phyloP scores from a whole-genome alignment of 2,329 filamentous ascomycete genomes.

The Ascochyta fabae region DNA sequence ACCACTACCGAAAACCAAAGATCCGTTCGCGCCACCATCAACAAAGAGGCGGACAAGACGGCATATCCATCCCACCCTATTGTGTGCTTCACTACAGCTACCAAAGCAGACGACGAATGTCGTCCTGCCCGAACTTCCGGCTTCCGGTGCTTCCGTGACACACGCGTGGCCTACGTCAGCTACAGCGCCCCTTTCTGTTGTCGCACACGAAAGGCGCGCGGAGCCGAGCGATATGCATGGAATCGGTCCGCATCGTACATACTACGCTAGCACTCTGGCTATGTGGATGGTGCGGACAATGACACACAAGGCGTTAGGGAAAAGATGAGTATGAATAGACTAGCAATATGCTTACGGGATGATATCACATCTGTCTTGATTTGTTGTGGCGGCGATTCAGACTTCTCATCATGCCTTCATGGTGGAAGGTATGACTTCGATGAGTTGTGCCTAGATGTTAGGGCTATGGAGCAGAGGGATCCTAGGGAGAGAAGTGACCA shows the following conservation, averaged over 20 bases:
- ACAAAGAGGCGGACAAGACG: no score
- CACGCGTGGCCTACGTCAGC: constrained; percentile 51
- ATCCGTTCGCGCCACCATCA: constrained; percentile 48
- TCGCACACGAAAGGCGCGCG: constrained; percentile 60
- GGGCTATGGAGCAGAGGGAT: constrained; percentile 21
- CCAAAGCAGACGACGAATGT: constrained; percentile 55
- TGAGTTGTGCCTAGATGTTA: constrained; percentile 19
- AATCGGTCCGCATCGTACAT: constrained; percentile 65
- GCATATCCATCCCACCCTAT: no score
- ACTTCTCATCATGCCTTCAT: constrained; percentile 69
- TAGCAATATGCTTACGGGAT: constrained; percentile 65
- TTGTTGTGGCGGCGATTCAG: constrained; percentile 66
- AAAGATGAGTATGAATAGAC: constrained; percentile 74
- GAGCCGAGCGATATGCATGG: constrained; percentile 37
- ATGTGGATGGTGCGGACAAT: constrained; percentile 50
- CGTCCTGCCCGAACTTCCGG: constrained; percentile 65
- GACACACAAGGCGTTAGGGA: constrained; percentile 62
- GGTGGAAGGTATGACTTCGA: constrained; percentile 49
- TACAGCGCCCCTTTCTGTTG: constrained; percentile 65
- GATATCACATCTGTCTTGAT: constrained; percentile 64
- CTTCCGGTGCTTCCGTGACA: constrained; percentile 62
- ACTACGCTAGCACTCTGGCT: constrained; percentile 51
- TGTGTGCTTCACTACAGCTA: constrained; percentile 27
- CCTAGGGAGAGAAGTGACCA: constrained; percentile 32
- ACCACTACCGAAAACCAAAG: constrained; percentile 45